Evolutionary conservation across 2,329 filamentous ascomycete genomes (phyloP).

Genomic region (Atkinsonella hypoxylon): DNA sequence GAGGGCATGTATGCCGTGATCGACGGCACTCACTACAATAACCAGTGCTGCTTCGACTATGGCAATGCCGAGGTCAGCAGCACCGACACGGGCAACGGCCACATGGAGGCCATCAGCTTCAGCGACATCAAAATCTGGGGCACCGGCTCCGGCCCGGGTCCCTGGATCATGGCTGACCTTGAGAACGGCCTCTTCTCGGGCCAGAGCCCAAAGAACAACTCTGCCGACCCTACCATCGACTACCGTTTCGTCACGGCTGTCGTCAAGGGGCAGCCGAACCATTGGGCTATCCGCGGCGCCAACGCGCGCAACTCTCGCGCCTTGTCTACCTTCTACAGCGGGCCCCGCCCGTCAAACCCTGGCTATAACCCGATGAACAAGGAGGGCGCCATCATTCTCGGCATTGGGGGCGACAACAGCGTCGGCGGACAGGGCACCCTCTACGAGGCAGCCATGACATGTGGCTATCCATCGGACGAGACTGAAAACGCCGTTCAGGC

Average conservation of each 20-base stretch:
- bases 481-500: conserved; percentile 47
- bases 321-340: conserved; percentile 47
- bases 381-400: conserved; percentile 54
- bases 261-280: conserved; percentile 42
- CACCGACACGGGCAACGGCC: conserved; percentile 44
- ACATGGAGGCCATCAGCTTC: conserved; percentile 60
- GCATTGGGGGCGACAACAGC: conserved; percentile 59
- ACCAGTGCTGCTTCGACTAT: conserved; percentile 44
- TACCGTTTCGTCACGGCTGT: conserved; percentile 44
- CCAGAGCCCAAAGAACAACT: conserved; percentile 29
- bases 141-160: conserved; percentile 42
- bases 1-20: conserved; percentile 51
- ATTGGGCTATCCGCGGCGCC: conserved; percentile 48
- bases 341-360: conserved; percentile 33
- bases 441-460: conserved; percentile 54
- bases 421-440: conserved; percentile 47
- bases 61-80: conserved; percentile 43
- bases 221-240: conserved; percentile 37
- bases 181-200: conserved; percentile 57
- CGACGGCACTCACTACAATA: conserved; percentile 48
- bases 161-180: conserved; percentile 59
- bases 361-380: conserved; percentile 48
- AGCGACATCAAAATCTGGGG: conserved; percentile 43
- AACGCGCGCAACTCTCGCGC: conserved; percentile 38
- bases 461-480: conserved; percentile 46